Evolutionary conservation across 2,329 filamentous ascomycete species (phyloP), one percentile per base, ranked within the genome.

Genomic region (Fusarium nisikadoi): DNA sequence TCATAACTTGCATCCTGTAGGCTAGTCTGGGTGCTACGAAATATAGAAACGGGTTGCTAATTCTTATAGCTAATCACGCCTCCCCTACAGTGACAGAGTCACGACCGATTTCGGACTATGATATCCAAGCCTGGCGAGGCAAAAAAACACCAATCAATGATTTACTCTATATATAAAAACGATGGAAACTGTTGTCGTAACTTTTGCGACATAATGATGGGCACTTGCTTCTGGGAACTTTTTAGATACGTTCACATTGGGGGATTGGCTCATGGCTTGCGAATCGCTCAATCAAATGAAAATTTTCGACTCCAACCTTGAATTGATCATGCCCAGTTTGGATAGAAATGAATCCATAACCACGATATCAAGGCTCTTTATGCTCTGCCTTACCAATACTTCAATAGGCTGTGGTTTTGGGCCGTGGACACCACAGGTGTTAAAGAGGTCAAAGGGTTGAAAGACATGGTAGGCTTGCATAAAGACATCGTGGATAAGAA

Each of bases 1-100:
- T 59, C 19, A 57, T 46, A 57, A 62, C 62, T 62, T 57, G 70
- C 56, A 66, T 66, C 53, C 53, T 64, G 64, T 63, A 71, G 65
- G 53, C 56, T 56, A 43, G 59, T 64, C 66, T 58, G 58, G 65
- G 46, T 61, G 58, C 46, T 53, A 53, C 29, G 41, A 42, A 29
- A 45, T 14, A n/a, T 31, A 59, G 42, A 65, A 31, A n/a, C 52
- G n/a, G 46, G 46, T 70, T 55, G 54, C 72, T 77, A 61, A 77
- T 55, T 57, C n/a, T 55, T 27, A 38, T 53, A 77, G 75, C 76
- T 77, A 76, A 77, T 75, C 35, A 65, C 52, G 61, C 69, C 55
- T 55, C 56, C 62, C 53, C 46, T 42, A 58, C 46, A 38, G 57
- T 55, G 67, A 70, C 13, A 36, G 72, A 66, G 66, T 63, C 62